Conservation (phyloP, 1,284 basidiomycete species). For the Microbotryomycetes sp. region DNA sequence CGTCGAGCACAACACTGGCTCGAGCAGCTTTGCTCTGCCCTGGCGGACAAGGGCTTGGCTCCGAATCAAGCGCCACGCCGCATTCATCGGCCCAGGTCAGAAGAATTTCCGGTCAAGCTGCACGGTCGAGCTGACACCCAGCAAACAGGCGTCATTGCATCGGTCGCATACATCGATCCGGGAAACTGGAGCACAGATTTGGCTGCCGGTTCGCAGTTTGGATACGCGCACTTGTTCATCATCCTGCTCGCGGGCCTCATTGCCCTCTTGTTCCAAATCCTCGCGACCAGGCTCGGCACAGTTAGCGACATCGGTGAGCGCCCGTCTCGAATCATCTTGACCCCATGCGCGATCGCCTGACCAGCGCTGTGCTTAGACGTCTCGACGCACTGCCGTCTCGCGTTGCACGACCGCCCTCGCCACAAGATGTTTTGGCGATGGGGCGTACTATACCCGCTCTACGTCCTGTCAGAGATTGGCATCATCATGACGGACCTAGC, state of each 20-base stretch:
- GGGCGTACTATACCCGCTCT: constrained; percentile 50
- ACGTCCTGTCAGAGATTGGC: constrained; percentile 60
- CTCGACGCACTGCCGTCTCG: constrained; percentile 55
- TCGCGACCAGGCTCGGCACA: constrained; percentile 48
- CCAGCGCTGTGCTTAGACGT: constrained; percentile 10
- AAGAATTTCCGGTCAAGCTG: not conserved
- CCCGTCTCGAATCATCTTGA: no score
- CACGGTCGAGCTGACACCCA: not conserved
- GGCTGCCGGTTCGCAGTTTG: constrained; percentile 41
- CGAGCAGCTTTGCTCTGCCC: no score
- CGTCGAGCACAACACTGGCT: no score
- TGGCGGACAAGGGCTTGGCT: not conserved
- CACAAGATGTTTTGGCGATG: constrained; percentile 57
- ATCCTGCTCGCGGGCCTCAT: constrained; percentile 76
- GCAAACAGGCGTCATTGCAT: constrained; percentile 10
- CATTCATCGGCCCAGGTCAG: constrained; percentile 25
- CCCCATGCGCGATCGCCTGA: not conserved
- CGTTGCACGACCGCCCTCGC: constrained; percentile 59
- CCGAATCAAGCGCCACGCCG: constrained; percentile 16
- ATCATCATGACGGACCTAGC: constrained; percentile 67
- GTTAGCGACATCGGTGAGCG: constrained; percentile 41
- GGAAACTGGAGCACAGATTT: constrained; percentile 33
- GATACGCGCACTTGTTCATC: constrained; percentile 79
- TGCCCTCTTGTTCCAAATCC: constrained; percentile 58
- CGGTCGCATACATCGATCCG: constrained; percentile 25